These are phyloP conservation scores for Plasmodium relictum DNA, from an alignment of 169 alveolate species.

Conservation along the genomic window DNA sequence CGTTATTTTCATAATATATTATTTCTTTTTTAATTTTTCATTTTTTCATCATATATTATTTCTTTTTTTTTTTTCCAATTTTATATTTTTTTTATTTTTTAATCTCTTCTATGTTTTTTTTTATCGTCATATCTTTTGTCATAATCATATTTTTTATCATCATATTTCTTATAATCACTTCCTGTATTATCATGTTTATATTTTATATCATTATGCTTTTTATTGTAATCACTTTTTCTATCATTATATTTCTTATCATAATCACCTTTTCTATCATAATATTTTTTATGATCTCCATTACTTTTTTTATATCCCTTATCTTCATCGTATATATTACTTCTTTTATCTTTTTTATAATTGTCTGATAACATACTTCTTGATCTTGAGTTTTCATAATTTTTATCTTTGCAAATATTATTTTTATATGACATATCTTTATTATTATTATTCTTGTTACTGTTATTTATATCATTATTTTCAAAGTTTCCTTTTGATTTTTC, in stretches of 20 bases:
- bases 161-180: slow-evolving; percentile 10
- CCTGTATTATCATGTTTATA: background rate
- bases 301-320: background rate
- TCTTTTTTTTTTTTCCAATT: no score
- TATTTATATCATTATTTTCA: slow-evolving; percentile 12
- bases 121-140: background rate
- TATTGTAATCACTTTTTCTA: background rate
- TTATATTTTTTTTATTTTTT: no score
- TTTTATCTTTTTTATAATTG: background rate
- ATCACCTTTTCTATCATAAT: slow-evolving; percentile 5
- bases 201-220: slow-evolving; percentile 11
- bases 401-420: slow-evolving; percentile 9
- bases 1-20: no score
- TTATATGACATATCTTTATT: slow-evolving; percentile 5
- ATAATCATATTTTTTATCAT: background rate
- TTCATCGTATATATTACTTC: background rate
- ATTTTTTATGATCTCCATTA: background rate
- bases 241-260: slow-evolving; percentile 13
- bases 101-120: background rate
- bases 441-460: slow-evolving; percentile 4
- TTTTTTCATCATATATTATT: no score
- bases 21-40: no score
- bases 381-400: slow-evolving; percentile 2
- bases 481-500: background rate
- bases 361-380: slow-evolving; percentile 24